Base-by-base conservation (phyloP, 805 yeast genomes). In the Saturnispora silvae region DNA sequence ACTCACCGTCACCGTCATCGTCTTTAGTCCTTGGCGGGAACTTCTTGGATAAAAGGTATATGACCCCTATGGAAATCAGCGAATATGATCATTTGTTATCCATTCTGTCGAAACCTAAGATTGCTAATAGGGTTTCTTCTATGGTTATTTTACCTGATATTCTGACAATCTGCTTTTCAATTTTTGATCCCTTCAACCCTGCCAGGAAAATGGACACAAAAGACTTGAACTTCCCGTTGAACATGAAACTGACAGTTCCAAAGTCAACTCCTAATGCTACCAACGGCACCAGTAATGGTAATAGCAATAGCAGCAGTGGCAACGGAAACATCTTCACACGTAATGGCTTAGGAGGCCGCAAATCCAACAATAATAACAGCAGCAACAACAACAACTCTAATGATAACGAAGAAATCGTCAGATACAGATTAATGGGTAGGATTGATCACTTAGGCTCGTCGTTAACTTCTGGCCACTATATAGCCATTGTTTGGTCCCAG, bases 391-490 rank as follows among this genome's bases (percentile, higher is more conserved):
- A 70, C 67, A 37, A 64, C 53, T 63, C 48, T 48, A 20, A 22
- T 4, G 38, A 22, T 14, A 71, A 68, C 44, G 25, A 11, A 11
- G 54, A 75, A 28, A 68, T 40, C 14, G 45, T 42, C 8, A 17
- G 63, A 57, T 81, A 80, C 51, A 69, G 63, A 42, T 56, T 81
- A 26, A 65, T 65, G 39, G 82, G 81, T 1, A 64, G 79, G 42
- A 76, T 81, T 4, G 81, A 80, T 49, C 94, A 81, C 52, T 64
- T 67, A 40, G 92, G 94, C 2, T 31, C 49, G 1, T 70, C 71
- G 30, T 59, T 80, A 37, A 70, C 73, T 41, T 75, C 82, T 34
- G 94, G 94, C 0, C 94, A 81, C 54, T 81, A 81, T 50, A 81
- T 87, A 1, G 64, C 85, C 0, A 56, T 78, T 32, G 76, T 78